Evolutionary conservation across 2,329 filamentous ascomycete species (phyloP), one percentile per base, ranked within the genome.

Genomic region (Drechslerella coelobrocha): DNA sequence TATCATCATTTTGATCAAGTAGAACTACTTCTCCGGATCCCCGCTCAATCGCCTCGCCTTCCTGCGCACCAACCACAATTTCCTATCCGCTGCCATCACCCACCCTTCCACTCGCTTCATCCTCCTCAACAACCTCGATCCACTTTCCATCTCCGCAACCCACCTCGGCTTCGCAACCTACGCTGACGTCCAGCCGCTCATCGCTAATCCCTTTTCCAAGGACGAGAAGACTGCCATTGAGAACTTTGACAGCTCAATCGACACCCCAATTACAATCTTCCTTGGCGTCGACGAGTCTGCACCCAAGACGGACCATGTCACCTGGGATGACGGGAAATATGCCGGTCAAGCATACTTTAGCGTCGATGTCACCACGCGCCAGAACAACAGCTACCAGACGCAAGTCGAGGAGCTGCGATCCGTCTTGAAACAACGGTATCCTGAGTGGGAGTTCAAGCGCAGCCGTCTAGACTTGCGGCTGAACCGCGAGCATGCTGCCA

Each of bases 291-390:
- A 96, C 74, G 91, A 96, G 78, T 80, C 78, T 51, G 79, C 78
- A 24, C 6, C 26, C 1, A 14, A 34, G 41, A 83, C 34, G 76
- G 75, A 48, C 77, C 57, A 6, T 23, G 14, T 53, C 26, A 17
- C 24, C 43, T 51, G 19, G 39, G 53, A n/a, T 50, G 54, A 43
- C 57, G 52, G 48, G 1, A 72, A 89, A 55, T 89, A 88, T 78
- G 84, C 82, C 31, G 94, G 93, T 2, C 83, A 84, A 52, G 92
- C 94, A 1, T 95, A 88, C 80, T 99, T 97, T 77, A 93, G 92
- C 1, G 79, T 99, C 10, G 94, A 97, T 78, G 84, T 96, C 19
- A 95, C 92, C 2, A 89, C 91, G 0, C 86, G 84, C 72, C 88
- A 85, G 0, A 82, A 82, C 2, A 81, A 87, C 34, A 85, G 39